Evolutionary conservation across 305 asterid genomes (phyloP).

Genomic region (Solanum aculeatissimum): DNA sequence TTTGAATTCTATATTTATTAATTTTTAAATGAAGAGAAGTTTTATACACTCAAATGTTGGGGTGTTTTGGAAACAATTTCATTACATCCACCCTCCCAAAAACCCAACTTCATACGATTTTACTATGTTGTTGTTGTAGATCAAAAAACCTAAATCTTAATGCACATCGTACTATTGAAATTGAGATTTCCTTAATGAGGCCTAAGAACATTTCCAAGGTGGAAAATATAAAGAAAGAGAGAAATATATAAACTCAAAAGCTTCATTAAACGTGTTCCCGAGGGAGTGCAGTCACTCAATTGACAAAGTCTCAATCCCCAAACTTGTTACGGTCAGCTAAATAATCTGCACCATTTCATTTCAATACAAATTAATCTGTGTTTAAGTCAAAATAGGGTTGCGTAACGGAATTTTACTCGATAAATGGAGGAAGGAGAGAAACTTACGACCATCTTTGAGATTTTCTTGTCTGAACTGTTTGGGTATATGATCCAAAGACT

Average conservation of each 20-base stretch:
- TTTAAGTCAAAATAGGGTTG: background rate
- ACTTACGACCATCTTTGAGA: slow-evolving; percentile 81
- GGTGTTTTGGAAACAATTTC: background rate
- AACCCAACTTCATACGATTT: no score
- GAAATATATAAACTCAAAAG: background rate
- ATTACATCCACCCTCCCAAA: no score
- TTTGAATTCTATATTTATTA: background rate
- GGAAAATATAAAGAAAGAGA: background rate
- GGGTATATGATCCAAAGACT: slow-evolving; percentile 63
- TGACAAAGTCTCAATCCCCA: background rate
- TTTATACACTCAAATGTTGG: background rate
- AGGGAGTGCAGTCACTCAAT: background rate
- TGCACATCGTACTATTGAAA: background rate
- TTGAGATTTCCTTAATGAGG: background rate
- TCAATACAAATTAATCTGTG: background rate
- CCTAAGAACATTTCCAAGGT: background rate
- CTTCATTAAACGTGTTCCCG: background rate
- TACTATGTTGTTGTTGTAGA: no score
- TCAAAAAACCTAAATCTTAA: no score
- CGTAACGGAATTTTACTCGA: background rate
- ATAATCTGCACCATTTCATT: background rate
- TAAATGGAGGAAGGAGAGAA: background rate
- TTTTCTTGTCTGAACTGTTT: slow-evolving; percentile 73
- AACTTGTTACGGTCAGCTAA: background rate
- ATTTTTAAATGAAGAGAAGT: background rate